Conservation (phyloP, 305 asterid species). For the Plantago lanceolata region DNA sequence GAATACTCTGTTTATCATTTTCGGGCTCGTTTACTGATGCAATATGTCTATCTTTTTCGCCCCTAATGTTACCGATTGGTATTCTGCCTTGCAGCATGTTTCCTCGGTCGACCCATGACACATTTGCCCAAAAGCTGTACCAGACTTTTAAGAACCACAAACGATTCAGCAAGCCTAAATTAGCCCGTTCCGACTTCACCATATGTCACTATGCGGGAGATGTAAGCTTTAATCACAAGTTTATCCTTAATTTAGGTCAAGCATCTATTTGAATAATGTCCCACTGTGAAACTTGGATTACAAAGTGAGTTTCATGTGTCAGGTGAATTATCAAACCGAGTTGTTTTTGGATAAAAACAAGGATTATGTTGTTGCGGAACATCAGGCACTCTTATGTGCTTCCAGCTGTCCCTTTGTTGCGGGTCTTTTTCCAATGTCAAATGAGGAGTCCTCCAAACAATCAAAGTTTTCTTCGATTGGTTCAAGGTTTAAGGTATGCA, state of each 20-base stretch:
- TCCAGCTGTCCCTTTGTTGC: constrained; percentile 80
- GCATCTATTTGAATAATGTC: not conserved
- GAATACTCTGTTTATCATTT: constrained; percentile 2
- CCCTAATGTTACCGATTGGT: constrained; percentile 17
- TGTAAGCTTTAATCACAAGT: constrained; percentile 45
- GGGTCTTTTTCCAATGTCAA: constrained; percentile 65
- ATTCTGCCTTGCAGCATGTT: constrained; percentile 69
- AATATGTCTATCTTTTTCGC: constrained; percentile 7
- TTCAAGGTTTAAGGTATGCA: constrained; percentile 79
- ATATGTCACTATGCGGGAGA: constrained; percentile 96
- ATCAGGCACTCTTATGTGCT: constrained; percentile 83
- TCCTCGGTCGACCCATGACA: constrained; percentile 92
- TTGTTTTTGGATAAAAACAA: constrained; percentile 92
- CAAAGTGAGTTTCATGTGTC: constrained; percentile 21
- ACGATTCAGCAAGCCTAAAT: constrained; percentile 94
- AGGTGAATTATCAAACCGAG: constrained; percentile 98
- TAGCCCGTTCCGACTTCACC: constrained; percentile 93
- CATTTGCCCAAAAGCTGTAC: constrained; percentile 92
- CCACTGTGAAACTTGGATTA: constrained; percentile 16
- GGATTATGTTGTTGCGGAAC: constrained; percentile 96
- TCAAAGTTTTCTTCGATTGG: constrained; percentile 97
- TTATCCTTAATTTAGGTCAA: constrained; percentile 13
- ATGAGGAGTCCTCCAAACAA: constrained; percentile 82
- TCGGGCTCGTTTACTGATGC: constrained; percentile 17
- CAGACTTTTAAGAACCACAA: constrained; percentile 78